These are phyloP conservation scores for Penicillium griseofulvum DNA, from an alignment of 2,329 filamentous ascomycete genomes.

Conservation along the genomic window DNA sequence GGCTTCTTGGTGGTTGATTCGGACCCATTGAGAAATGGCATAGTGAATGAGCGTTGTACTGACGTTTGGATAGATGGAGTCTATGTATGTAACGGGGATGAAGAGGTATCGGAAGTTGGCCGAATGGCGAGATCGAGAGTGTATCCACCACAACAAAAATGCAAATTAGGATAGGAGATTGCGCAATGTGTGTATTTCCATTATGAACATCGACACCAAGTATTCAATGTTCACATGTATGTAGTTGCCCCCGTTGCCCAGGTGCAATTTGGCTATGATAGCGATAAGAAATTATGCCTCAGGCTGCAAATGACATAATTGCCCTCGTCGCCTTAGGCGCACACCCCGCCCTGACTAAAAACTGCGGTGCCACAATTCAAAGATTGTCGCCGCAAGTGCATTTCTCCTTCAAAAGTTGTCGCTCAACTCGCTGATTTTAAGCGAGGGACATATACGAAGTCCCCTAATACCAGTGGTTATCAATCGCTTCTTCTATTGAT, in stretches of 20 bases:
- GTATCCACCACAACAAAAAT: not conserved
- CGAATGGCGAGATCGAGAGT: not conserved
- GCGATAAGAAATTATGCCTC: constrained; percentile 14
- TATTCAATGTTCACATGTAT: not conserved
- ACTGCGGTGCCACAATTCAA: constrained; percentile 33
- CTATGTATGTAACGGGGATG: not conserved
- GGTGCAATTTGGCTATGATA: not conserved
- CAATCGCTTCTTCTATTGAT: constrained; percentile 1
- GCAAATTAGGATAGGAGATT: not conserved
- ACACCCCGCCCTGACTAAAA: constrained; percentile 32
- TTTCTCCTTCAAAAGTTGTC: constrained; percentile 13
- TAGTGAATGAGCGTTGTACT: constrained; percentile 9
- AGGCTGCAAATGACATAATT: constrained; percentile 22
- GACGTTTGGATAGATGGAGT: not conserved
- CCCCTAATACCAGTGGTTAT: not conserved
- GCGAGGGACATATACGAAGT: constrained; percentile 8
- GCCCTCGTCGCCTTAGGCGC: constrained; percentile 23
- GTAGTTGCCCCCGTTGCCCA: constrained; percentile 12
- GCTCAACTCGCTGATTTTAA: constrained; percentile 5
- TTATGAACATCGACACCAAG: not conserved
- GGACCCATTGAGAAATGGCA: constrained; percentile 35
- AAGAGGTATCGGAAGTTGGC: constrained; percentile 5
- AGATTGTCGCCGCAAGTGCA: constrained; percentile 27
- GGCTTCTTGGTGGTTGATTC: constrained; percentile 9
- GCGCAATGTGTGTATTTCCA: not conserved